phyloP scores from a whole-genome alignment of 768 basidiomycete genomes.

The Cantharellus anzutake region DNA sequence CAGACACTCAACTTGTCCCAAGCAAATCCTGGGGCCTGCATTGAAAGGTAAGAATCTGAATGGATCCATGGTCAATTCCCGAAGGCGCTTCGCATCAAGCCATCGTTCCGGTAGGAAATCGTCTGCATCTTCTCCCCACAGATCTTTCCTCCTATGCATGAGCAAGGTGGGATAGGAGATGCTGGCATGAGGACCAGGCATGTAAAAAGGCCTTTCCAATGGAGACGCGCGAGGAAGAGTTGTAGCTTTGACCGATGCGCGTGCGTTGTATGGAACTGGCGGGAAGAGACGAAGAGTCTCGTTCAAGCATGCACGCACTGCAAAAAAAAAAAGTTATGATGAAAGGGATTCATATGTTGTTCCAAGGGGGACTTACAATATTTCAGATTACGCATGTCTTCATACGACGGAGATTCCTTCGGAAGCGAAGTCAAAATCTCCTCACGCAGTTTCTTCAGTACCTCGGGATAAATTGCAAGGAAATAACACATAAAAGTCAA shows the following conservation, averaged over 20 bases:
- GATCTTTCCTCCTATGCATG: slow-evolving; percentile 14
- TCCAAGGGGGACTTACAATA: slow-evolving; percentile 22
- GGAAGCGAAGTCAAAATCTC: slow-evolving; percentile 29
- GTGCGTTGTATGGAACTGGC: slow-evolving; percentile 18
- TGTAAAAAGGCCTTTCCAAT: slow-evolving; percentile 2
- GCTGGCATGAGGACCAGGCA: slow-evolving; percentile 5
- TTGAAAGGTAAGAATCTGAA: neutral
- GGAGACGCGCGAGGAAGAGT: neutral
- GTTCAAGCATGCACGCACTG: slow-evolving; percentile 9
- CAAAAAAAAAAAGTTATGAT: neutral
- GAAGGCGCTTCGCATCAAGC: slow-evolving; percentile 20
- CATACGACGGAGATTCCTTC: slow-evolving; percentile 31
- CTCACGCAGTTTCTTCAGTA: slow-evolving; percentile 26
- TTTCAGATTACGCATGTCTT: slow-evolving; percentile 38
- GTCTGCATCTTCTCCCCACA: slow-evolving; percentile 19
- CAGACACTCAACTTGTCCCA: slow-evolving; percentile 5
- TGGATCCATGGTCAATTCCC: slow-evolving; percentile 4
- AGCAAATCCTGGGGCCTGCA: slow-evolving; percentile 1
- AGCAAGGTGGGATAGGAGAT: slow-evolving; percentile 4
- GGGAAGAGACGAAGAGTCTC: slow-evolving; percentile 37
- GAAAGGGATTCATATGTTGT: slow-evolving; percentile 29
- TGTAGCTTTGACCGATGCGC: slow-evolving; percentile 11
- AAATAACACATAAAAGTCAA: slow-evolving; percentile 37
- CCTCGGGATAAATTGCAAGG: slow-evolving; percentile 32
- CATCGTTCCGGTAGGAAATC: slow-evolving; percentile 18